Conservation (phyloP, 2,329 filamentous ascomycete genomes). For the Pseudocercospora eumusae region DNA sequence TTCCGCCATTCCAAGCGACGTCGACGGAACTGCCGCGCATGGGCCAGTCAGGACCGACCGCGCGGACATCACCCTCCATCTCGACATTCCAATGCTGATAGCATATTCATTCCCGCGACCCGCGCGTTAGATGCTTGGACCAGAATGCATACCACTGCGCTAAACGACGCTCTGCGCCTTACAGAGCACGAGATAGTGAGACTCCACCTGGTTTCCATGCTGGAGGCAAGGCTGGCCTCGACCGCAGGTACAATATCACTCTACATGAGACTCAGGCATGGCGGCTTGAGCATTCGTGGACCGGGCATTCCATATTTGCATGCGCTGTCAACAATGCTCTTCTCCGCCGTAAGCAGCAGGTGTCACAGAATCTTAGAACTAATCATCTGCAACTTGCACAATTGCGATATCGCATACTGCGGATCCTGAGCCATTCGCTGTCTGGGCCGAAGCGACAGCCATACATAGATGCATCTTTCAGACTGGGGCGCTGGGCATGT, state of each 20-base stretch:
- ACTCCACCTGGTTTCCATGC: conserved; percentile 7
- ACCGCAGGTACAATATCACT: background rate
- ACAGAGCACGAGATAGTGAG: background rate
- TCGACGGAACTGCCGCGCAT: conserved; percentile 8
- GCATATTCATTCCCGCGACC: conserved; percentile 7
- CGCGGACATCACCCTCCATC: conserved; percentile 4
- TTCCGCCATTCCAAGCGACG: background rate
- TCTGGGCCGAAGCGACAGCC: background rate
- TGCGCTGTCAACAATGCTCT: conserved; percentile 1
- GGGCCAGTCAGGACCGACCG: background rate
- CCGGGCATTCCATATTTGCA: background rate
- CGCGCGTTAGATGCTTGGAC: conserved; percentile 10
- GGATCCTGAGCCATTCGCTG: background rate
- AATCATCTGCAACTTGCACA: background rate
- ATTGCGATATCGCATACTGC: background rate
- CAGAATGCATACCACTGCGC: conserved; percentile 9
- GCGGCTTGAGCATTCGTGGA: background rate
- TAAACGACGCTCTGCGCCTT: background rate
- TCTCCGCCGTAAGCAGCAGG: background rate
- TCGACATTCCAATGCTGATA: conserved; percentile 5
- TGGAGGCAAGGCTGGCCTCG: background rate
- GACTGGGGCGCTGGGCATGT: background rate
- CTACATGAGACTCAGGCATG: background rate
- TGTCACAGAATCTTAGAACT: background rate
- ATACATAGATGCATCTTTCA: background rate